A percentile compares a stretch with the other conserved stretches of the same genome.
These are phyloP conservation scores for Diaporthe eres DNA, from an alignment of 2,329 filamentous ascomycete species.

Conservation along the genomic window DNA sequence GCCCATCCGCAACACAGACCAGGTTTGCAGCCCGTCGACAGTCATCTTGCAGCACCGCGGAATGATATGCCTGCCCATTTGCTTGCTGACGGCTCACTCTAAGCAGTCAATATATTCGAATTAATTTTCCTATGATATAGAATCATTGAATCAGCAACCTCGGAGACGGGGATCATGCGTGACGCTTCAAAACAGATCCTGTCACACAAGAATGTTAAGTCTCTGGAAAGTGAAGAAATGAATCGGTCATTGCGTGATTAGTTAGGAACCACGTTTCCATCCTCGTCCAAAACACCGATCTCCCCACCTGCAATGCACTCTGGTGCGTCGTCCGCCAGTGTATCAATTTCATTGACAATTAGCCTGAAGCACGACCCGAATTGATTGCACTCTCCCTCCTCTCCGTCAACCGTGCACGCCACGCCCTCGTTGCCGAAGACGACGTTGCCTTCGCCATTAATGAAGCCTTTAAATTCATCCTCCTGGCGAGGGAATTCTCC, in stretches of 20 bases:
- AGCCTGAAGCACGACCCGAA: neutral
- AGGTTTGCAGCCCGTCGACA: no score
- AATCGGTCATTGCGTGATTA: neutral
- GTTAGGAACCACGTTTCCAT: neutral
- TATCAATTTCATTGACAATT: neutral
- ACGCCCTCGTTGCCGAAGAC: neutral
- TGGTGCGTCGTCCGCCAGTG: neutral
- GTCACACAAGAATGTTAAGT: no score
- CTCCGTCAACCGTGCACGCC: neutral
- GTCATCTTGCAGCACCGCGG: neutral
- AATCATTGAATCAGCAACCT: neutral
- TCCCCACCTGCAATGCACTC: neutral
- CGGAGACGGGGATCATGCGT: no score
- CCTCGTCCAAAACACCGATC: neutral
- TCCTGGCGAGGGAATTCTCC: neutral
- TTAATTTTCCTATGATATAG: no score
- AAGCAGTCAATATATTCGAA: neutral
- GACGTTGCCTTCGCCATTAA: neutral
- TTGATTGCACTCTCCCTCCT: constrained; percentile 5
- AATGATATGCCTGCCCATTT: neutral
- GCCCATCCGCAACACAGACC: no score
- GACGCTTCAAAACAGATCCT: neutral
- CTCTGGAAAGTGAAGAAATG: neutral
- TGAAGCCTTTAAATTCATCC: neutral
- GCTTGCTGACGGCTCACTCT: no score